These are phyloP conservation scores for Fusarium metavorans DNA, from an alignment of 2,329 filamentous ascomycete genomes.

Conservation along the genomic window DNA sequence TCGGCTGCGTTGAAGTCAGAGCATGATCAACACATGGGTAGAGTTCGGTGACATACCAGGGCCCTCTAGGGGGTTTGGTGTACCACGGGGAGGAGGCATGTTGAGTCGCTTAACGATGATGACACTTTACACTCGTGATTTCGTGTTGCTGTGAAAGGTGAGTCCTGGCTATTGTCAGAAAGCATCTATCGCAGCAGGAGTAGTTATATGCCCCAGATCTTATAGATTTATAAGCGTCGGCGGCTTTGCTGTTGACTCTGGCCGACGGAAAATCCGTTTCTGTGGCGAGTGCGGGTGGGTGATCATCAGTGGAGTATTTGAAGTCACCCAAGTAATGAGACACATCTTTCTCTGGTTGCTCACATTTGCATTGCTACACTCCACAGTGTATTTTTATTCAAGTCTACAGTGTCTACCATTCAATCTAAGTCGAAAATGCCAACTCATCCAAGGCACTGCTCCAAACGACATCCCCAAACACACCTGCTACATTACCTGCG, in stretches of 20 bases:
- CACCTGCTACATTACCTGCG: neutral
- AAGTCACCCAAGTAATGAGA: neutral
- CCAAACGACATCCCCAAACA: neutral
- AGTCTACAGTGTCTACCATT: neutral
- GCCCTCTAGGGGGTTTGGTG: neutral
- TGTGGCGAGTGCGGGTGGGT: neutral
- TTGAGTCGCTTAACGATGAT: neutral
- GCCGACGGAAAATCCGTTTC: neutral
- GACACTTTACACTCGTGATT: neutral
- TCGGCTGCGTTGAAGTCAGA: neutral
- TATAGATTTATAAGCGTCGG: neutral
- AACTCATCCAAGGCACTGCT: neutral
- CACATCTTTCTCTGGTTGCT: neutral
- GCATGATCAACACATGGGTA: neutral
- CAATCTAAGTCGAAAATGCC: neutral
- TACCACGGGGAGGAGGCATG: neutral
- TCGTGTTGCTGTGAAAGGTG: neutral
- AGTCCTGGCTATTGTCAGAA: neutral
- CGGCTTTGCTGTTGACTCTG: neutral
- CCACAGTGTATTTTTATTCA: neutral
- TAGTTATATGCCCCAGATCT: neutral
- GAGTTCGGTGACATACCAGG: neutral
- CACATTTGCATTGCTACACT: neutral
- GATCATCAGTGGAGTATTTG: neutral
- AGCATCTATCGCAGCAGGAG: neutral